Evolutionary conservation across 2,329 filamentous ascomycete genomes (phyloP).

Genomic region (Monosporascus sp.): DNA sequence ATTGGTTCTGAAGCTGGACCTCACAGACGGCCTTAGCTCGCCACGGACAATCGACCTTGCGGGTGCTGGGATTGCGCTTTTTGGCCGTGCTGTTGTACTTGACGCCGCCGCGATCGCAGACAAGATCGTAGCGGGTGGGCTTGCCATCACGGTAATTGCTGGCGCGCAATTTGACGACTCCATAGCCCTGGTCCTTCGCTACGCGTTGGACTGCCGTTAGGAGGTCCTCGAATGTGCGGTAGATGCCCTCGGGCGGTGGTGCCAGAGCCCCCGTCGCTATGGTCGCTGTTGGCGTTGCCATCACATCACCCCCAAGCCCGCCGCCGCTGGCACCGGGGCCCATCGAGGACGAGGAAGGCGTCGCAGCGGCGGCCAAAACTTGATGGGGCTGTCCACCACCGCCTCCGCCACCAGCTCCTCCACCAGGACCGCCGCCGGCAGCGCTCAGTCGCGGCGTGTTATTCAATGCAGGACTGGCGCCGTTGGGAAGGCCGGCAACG

Average conservation of each 20-base stretch:
- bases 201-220: conserved; percentile 53
- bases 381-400: conserved; percentile 23
- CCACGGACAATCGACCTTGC: conserved; percentile 60
- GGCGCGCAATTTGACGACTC: conserved; percentile 57
- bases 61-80: conserved; percentile 58
- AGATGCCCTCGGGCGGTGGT: conserved; percentile 57
- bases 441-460: neutral
- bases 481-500: conserved; percentile 20
- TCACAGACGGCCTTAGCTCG: conserved; percentile 60
- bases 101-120: conserved; percentile 58
- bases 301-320: neutral
- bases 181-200: conserved; percentile 58
- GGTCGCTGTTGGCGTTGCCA: conserved; percentile 14
- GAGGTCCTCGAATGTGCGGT: conserved; percentile 53
- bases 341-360: neutral
- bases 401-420: conserved; percentile 1
- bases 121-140: conserved; percentile 57
- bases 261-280: conserved; percentile 33
- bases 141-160: conserved; percentile 61
- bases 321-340: neutral
- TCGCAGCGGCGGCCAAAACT: conserved; percentile 11
- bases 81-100: conserved; percentile 62
- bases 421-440: neutral
- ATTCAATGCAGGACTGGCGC: conserved; percentile 20
- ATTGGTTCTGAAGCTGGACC: conserved; percentile 57